Base-by-base conservation (phyloP, 2,329 filamentous ascomycete genomes). In the Claviceps maximensis region DNA sequence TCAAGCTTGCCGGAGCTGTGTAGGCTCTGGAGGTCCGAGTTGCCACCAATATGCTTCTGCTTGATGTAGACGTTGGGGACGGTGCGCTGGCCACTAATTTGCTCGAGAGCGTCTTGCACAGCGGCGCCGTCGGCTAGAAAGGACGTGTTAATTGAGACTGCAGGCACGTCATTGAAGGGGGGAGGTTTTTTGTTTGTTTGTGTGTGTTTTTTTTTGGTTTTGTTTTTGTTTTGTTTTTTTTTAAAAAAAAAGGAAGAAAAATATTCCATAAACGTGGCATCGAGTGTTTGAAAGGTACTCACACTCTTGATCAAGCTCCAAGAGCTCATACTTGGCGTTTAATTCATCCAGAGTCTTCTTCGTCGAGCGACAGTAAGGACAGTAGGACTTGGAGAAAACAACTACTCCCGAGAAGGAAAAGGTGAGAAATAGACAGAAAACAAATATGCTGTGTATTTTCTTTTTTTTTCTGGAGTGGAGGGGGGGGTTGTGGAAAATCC, bases 321-420 rank as follows among this genome's bases (percentile, higher is more conserved):
- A 74, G 53, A 79, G 67, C 64, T 79, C 82, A 70, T 80, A 90
- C 62, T 89, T 86, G 56, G 87, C 87, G 59, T 83, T 82, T 54
- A 82, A 61, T 54, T 81, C 74, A 64, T 76, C 79, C 61, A 98
- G 75, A 50, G 88, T 76, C 54, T 76, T 65, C 82, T 97, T 97
- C 61, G 85, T 82, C 55, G 83, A 76, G 54, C 73, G 77, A 79
- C 91, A 97, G 80, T 95, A 94, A 13, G 90, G 89, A 80, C 93
- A 98, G 75, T 89, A 95, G 17, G 85, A 88, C 77, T 98, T 98
- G 72, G 86, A 90, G 79, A 98, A 98, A 68, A 98, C 87, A 63
- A 93, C 87, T 87, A 50, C n/a, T 48, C 23, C 33, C 21, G 21
- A 17, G 23, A 9, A 10, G 8, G 31, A 31, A 5, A 29, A 9